Evolutionary conservation across 1,284 basidiomycete species (phyloP), one percentile per base, ranked within the genome.

Genomic region (Ganoderma lucidum): DNA sequence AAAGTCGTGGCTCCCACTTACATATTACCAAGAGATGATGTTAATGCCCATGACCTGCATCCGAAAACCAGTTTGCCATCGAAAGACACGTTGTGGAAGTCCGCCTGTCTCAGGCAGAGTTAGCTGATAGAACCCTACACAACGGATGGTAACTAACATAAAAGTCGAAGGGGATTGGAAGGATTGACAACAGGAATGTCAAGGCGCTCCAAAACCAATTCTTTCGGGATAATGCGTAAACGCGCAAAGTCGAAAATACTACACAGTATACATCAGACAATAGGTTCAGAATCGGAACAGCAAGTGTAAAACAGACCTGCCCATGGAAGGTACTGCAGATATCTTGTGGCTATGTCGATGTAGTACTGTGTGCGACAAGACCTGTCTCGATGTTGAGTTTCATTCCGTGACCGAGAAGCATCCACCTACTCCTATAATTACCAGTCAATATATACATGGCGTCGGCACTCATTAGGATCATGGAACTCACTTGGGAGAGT

Each of bases 291-390:
- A 28, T 23, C 6, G 15, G 23, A 15, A 17, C 15, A n/a, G 9
- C 6, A n/a, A 32, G 17, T 9, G 12, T 58, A 37, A 8, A 12
- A n/a, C 35, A 32, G 17, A 39, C 56, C 35, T 39, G 56, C 56
- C 56, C 56, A 58, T 17, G 56, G 56, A n/a, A 58, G 35, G 35
- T 58, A 58, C 17, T 58, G 32, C 19, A 58, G 35, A 35, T 58
- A 58, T n/a, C 56, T 58, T 23, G 56, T 58, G 9, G 14, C 56
- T 37, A 58, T 35, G 35, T 37, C 35, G 17, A 58, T n/a, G 35
- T 58, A 58, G 10, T n/a, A 35, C 4, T 58, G 56, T 4, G 19
- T n/a, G 28, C 30, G 56, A n/a, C 56, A 58, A 6, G 23, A 23
- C 23, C 56, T 58, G 56, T 3, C 19, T 37, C 32, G 2, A 10